Percentiles rank a stretch among this genome's conserved stretches.
phyloP scores from a whole-genome alignment of 148 eudicot species.

The Rhododendron henanense region DNA sequence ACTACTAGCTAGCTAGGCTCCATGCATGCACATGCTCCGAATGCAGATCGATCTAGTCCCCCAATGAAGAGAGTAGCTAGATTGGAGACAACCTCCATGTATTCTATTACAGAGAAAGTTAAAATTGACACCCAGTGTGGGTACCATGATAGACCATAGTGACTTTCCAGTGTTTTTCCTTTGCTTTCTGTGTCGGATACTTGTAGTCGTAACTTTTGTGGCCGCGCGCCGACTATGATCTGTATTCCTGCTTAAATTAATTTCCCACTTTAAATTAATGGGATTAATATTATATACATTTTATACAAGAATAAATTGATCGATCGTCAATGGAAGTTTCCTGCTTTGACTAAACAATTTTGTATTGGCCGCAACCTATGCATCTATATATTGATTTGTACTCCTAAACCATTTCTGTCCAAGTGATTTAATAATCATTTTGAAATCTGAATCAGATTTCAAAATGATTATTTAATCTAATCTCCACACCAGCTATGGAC shows the following conservation, averaged over 20 bases:
- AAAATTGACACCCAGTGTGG: not conserved
- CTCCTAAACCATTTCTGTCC: not conserved
- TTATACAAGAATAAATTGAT: not conserved
- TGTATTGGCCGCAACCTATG: not conserved
- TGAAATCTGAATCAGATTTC: too few relatives aligned
- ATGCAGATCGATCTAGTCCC: not conserved
- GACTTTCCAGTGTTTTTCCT: not conserved
- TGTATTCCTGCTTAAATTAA: not conserved
- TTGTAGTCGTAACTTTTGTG: not conserved
- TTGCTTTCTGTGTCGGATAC: not conserved
- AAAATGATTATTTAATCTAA: too few relatives aligned
- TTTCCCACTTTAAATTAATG: not conserved
- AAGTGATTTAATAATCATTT: not conserved
- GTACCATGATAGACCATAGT: not conserved
- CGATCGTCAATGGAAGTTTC: not conserved
- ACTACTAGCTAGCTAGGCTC: not conserved
- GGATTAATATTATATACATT: not conserved
- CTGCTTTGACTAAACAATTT: not conserved
- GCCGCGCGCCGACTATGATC: not conserved
- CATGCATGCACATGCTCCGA: not conserved
- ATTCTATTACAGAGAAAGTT: not conserved
- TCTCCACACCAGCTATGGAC: not conserved
- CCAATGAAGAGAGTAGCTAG: not conserved
- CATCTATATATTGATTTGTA: not conserved
- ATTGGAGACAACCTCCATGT: not conserved